Percentiles rank a stretch among this genome's conserved stretches.
Evolutionary conservation across 2,329 filamentous ascomycete genomes (phyloP).

Genomic region (Westerdykella ornata): DNA sequence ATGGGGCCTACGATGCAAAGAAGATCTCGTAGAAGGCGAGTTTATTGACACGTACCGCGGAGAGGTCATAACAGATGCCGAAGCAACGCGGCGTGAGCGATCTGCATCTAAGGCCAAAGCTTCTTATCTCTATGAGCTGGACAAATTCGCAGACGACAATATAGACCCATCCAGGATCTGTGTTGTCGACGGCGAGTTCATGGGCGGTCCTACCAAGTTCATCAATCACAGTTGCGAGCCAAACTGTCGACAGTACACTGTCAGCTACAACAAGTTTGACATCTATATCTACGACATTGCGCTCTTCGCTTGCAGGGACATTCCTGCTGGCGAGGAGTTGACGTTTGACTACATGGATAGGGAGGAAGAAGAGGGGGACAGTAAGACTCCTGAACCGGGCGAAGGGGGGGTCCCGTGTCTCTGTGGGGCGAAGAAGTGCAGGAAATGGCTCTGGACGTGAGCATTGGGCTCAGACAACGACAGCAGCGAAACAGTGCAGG

Average conservation of each 20-base stretch:
- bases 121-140: constrained; percentile 72
- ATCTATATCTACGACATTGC: constrained; percentile 69
- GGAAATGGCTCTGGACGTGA: constrained; percentile 60
- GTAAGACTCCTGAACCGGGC: constrained; percentile 39
- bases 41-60: constrained; percentile 77
- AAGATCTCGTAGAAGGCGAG: constrained; percentile 62
- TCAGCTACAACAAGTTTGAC: constrained; percentile 70
- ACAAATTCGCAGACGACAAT: constrained; percentile 65
- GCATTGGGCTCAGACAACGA: too few relatives aligned
- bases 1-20: constrained; percentile 65
- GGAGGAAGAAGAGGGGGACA: constrained; percentile 46
- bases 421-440: constrained; percentile 60
- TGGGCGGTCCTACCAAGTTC: constrained; percentile 71
- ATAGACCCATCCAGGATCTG: constrained; percentile 42
- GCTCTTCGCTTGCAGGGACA: constrained; percentile 64
- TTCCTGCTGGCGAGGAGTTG: constrained; percentile 60
- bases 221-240: constrained; percentile 79
- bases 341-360: constrained; percentile 76
- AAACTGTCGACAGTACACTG: constrained; percentile 71
- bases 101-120: constrained; percentile 57
- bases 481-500: too few relatives aligned
- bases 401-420: constrained; percentile 42
- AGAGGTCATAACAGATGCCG: constrained; percentile 44
- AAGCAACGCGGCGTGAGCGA: constrained; percentile 60
- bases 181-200: constrained; percentile 61